Evolutionary conservation across 495 filamentous ascomycete species (phyloP).

Genomic region (Tuber indicum): DNA sequence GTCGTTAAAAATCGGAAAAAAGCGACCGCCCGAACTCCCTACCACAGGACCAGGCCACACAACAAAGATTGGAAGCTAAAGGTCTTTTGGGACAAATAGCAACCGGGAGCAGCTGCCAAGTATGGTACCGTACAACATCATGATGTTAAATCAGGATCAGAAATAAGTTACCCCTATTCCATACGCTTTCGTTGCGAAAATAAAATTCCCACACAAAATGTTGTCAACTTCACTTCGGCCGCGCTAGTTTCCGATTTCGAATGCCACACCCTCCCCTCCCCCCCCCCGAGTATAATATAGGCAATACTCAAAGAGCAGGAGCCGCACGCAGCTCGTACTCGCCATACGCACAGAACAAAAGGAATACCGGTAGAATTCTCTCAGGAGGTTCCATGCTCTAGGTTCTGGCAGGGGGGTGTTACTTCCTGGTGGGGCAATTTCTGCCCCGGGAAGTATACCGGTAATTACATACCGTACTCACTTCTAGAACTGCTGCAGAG

Average conservation of each 20-base stretch:
- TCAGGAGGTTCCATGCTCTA: not conserved
- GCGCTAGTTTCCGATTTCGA: not conserved
- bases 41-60: not conserved
- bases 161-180: not conserved
- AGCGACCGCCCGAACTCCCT: not conserved
- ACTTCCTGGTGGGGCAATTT: not conserved
- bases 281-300: not conserved
- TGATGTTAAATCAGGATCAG: not conserved
- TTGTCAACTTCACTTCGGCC: not conserved
- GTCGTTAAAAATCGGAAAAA: not conserved
- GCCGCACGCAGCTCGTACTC: not conserved
- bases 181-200: not conserved
- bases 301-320: not conserved
- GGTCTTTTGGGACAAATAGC: not conserved
- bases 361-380: not conserved
- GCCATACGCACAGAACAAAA: not conserved
- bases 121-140: not conserved
- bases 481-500: not conserved
- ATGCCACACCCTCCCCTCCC: not conserved
- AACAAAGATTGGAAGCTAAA: not conserved
- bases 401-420: not conserved
- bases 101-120: not conserved
- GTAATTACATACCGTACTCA: not conserved
- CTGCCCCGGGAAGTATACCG: not conserved
- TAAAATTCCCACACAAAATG: not conserved